These are phyloP conservation scores for Canavalia ensiformis DNA, from an alignment of 306 rosid species.

Conservation along the genomic window DNA sequence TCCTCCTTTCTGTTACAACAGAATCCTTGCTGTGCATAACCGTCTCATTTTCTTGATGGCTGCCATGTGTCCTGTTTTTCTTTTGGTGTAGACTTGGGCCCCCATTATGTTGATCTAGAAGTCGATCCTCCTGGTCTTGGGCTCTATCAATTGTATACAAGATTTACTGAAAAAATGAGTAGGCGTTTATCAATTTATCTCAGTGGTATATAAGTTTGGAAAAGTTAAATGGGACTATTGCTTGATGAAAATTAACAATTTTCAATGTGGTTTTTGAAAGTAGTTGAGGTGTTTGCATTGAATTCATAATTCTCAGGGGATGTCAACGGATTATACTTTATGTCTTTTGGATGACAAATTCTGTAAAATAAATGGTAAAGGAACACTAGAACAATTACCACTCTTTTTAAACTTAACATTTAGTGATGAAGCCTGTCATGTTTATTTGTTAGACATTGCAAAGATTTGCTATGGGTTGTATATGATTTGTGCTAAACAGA, in stretches of 20 bases:
- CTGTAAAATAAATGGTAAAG: constrained; percentile 10
- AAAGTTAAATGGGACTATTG: not conserved
- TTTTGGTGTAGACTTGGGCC: no score
- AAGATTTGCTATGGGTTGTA: not conserved
- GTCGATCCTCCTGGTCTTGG: not conserved
- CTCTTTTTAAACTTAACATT: not conserved
- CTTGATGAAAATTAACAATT: not conserved
- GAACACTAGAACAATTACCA: not conserved
- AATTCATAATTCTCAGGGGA: not conserved
- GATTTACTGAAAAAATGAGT: not conserved
- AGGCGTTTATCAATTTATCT: constrained; percentile 1
- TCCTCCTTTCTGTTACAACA: no score
- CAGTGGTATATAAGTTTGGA: not conserved
- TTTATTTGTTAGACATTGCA: constrained; percentile 7
- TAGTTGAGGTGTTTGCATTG: not conserved
- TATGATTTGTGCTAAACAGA: not conserved
- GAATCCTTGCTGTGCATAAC: no score
- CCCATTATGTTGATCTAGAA: no score
- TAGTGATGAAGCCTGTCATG: not conserved
- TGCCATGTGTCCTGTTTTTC: no score
- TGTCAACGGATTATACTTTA: not conserved
- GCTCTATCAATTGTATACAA: not conserved
- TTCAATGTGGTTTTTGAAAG: not conserved
- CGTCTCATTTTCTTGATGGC: no score
- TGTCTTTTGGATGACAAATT: constrained; percentile 5